Evolutionary conservation across 176 grass and related monocot genomes (phyloP).

Genomic region (Hordeum marinum): DNA sequence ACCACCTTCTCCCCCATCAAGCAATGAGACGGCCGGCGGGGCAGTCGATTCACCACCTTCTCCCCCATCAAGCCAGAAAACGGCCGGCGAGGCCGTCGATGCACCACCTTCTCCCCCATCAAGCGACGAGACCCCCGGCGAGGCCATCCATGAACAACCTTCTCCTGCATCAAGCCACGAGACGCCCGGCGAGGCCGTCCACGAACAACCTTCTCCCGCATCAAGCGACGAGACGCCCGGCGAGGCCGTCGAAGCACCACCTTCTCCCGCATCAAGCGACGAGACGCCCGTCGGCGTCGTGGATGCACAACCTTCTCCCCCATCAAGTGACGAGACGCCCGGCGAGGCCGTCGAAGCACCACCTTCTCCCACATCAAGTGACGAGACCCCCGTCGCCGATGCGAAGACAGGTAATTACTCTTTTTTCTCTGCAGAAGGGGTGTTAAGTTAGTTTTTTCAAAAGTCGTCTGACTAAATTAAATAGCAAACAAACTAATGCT

Average conservation of each 20-base stretch:
- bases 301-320: not conserved
- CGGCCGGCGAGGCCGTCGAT: too few relatives aligned
- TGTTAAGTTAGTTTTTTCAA: not conserved
- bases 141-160: not conserved
- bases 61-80: not conserved
- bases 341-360: too few relatives aligned
- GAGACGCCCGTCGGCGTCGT: not conserved
- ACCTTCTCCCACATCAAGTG: too few relatives aligned
- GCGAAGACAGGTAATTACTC: not conserved
- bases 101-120: not conserved
- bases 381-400: not conserved
- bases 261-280: not conserved
- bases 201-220: not conserved
- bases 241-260: not conserved
- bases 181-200: not conserved
- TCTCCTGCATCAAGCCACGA: too few relatives aligned
- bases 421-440: not conserved
- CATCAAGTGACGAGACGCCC: not conserved
- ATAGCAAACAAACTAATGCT: too few relatives aligned
- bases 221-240: not conserved
- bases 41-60: not conserved
- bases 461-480: not conserved
- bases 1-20: too few relatives aligned
- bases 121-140: not conserved
- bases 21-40: not conserved